Base-by-base conservation (phyloP, 352 stramenopile species). In the Globisporangium lucens region DNA sequence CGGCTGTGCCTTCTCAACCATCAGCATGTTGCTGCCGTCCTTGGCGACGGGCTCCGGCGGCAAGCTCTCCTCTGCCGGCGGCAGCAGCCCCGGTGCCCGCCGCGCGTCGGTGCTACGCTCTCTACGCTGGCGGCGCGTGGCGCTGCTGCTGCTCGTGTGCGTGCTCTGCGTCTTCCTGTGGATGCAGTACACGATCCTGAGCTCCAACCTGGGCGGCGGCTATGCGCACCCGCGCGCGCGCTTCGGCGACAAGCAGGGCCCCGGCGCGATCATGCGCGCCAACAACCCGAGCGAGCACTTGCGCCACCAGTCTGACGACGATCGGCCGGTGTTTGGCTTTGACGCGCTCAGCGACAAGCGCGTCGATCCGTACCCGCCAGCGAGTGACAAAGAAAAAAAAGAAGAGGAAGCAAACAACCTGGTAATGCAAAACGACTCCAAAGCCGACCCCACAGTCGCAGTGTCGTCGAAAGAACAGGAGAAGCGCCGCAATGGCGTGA, bases 141-240 rank as follows among this genome's bases (percentile, higher is more conserved):
- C 64, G 24, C 46, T 72, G 12, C 36, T 35, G 36, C 43, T 67
- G 33, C 66, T 61, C 46, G 52, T 66, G 35, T 51, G 74, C 20
- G 43, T 74, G 52, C 55, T 83, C 24, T 56, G 22, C 20, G 33
- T 84, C 36, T 83, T 88, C 52, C 17, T 89, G 8, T 88, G 70
- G 73, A 72, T 84, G 65, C 82, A 89, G 67, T 87, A 84, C 71
- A 75, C 74, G 36, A 76, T 90, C 59, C 41, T 88, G 24, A 78
- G 71, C 29, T 74, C 72, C 15, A 72, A 71, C n/a, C 59, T 83
- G 12, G 69, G 66, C 27, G 61, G 62, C n/a, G 52, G 57, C 12
- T 51, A 46, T 2, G 41, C 65, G 29, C 68, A 74, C 27, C 35
- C 80, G 22, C 69, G 69, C 27, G n/a, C 30, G 46, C 38, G 29